Base-by-base conservation (phyloP, 108 stramenopile genomes). In the Bacterosira constricta region DNA sequence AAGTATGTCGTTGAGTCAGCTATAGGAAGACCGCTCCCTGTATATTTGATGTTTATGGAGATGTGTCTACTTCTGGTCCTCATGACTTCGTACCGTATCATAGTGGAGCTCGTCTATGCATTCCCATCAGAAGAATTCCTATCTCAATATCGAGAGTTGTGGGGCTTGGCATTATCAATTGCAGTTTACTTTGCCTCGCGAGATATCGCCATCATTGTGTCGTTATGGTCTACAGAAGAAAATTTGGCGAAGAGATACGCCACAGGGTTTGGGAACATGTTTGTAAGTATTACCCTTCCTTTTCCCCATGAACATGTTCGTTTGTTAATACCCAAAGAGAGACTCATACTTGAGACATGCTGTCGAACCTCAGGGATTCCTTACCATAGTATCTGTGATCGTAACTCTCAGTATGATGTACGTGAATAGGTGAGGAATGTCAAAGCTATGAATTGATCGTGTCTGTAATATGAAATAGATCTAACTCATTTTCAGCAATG, bases 11-110 rank as follows among this genome's bases (percentile, higher is more conserved):
- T 69, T 6, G 68, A 69, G 35, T 20, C 9, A 6, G 30, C 23
- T 11, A 39, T 69, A 15, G 68, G 68, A 6, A 56, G 27, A 10
- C 56, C 68, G 11, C 31, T 58, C 26, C 39, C 55, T 6, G 68
- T 69, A 9, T 69, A 69, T 29, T 26, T 45, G 30, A 46, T 46
- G 32, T 57, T 69, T 27, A 45, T 32, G 21, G 68, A 69, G 44
- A 35, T 69, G 55, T 11, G 37, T 6, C 37, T 56, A 17, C 25
- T 69, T 20, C 56, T 69, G 3, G 45, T 39, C 6, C 35, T 69
- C 29, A 58, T 45, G 20, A 42, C 37, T 15, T 42, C 68, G 13
- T 69, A 58, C 29, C 68, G 68, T 7, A 69, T 69, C 1, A 69
- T 69, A 10, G 25, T 69, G 13, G 68, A 69, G 4, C 10, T 69